These are phyloP conservation scores for Cyberlindnera nakhonratchasimensis DNA, from an alignment of 805 yeast species.

Conservation along the genomic window DNA sequence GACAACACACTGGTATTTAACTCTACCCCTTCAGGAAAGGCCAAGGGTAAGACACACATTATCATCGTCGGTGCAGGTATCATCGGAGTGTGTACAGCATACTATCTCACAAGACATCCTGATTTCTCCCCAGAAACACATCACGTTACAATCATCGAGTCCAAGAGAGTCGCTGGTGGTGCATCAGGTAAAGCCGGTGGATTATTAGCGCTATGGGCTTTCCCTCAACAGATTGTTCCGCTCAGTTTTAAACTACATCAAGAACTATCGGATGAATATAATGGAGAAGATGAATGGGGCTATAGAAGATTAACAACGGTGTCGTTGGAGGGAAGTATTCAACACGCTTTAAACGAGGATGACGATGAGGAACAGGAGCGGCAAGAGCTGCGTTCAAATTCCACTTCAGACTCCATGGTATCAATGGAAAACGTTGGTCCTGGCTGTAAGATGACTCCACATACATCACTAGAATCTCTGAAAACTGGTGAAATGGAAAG, in stretches of 20 bases:
- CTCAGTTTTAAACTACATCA: constrained; percentile 83
- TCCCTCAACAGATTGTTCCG: constrained; percentile 92
- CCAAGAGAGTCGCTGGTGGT: constrained; percentile 93
- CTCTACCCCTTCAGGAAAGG: constrained; percentile 27
- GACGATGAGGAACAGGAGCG: constrained; percentile 21
- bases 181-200: constrained; percentile 99
- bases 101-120: constrained; percentile 80
- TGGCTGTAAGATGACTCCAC: constrained; percentile 20
- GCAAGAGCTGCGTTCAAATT: constrained; percentile 1
- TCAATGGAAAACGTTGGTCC: constrained; percentile 15
- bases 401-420: constrained; percentile 4
- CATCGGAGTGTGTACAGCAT: constrained; percentile 93
- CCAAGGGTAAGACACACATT: constrained; percentile 65
- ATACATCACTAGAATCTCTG: constrained; percentile 14
- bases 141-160: constrained; percentile 82
- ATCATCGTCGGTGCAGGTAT: constrained; percentile 93
- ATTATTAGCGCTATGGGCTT: constrained; percentile 90
- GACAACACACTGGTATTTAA: constrained; percentile 19
- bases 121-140: constrained; percentile 66
- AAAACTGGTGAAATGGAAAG: constrained; percentile 14
- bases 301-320: constrained; percentile 86
- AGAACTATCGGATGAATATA: constrained; percentile 69
- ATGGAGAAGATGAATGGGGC: constrained; percentile 91
- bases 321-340: constrained; percentile 79
- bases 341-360: constrained; percentile 24